Evolutionary conservation across 805 yeast genomes (phyloP).

Genomic region (Metschnikowia henanensis): DNA sequence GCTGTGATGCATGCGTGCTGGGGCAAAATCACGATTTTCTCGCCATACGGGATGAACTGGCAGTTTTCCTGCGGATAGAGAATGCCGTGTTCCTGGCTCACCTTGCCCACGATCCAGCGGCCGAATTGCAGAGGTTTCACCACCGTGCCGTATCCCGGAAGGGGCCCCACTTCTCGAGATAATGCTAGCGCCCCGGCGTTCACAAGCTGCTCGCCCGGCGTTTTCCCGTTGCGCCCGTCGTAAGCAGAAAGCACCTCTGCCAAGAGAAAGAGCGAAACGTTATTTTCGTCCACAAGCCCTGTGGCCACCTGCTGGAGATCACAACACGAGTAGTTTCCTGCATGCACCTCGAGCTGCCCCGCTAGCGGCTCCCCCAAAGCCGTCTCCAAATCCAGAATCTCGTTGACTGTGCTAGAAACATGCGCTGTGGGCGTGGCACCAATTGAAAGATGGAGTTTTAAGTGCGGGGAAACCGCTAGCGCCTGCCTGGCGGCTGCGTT

Average conservation of each 20-base stretch:
- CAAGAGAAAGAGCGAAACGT: conserved; percentile 19
- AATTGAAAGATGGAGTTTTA: conserved; percentile 56
- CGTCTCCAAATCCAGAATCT: conserved; percentile 19
- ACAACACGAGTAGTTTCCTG: conserved; percentile 76
- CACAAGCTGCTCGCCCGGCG: conserved; percentile 60
- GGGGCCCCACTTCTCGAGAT: conserved; percentile 61
- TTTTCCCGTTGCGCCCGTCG: conserved; percentile 49
- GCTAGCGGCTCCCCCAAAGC: conserved; percentile 22
- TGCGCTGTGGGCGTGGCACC: conserved; percentile 86
- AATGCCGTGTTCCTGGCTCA: conserved; percentile 82
- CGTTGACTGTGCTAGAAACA: conserved; percentile 40
- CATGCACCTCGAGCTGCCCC: conserved; percentile 66
- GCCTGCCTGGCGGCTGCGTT: conserved; percentile 51
- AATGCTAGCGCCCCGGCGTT: conserved; percentile 75
- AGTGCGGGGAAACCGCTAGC: conserved; percentile 30
- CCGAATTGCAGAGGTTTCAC: conserved; percentile 41
- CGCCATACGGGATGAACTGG: conserved; percentile 51
- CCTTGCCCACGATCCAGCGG: conserved; percentile 63
- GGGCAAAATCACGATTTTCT: conserved; percentile 55
- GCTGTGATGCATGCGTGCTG: conserved; percentile 78
- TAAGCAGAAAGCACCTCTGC: conserved; percentile 48
- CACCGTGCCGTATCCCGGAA: conserved; percentile 61
- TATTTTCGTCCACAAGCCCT: conserved; percentile 36
- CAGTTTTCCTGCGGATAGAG: conserved; percentile 45
- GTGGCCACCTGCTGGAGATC: conserved; percentile 81